Conservation (phyloP, 2,329 filamentous ascomycete species). For the Sordariomycetes sp. region DNA sequence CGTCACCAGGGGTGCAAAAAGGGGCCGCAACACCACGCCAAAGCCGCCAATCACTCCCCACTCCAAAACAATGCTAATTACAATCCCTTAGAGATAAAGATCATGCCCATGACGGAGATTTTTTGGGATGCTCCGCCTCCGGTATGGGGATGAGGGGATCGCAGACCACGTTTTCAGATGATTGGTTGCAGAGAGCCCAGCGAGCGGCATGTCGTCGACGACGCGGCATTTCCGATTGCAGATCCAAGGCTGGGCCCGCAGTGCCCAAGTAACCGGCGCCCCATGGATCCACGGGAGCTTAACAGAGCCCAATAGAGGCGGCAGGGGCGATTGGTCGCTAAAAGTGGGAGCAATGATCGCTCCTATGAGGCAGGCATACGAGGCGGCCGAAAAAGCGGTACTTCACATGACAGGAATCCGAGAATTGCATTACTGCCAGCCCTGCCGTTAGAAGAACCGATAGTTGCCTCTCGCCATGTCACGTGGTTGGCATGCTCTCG, state of each 20-base stretch:
- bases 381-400: too few relatives aligned
- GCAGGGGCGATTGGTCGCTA: not conserved
- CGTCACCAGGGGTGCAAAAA: not conserved
- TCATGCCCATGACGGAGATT: not conserved
- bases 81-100: not conserved
- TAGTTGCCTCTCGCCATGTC: not conserved
- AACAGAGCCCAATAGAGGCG: not conserved
- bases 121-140: not conserved
- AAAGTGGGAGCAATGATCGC: not conserved
- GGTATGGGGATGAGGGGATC: not conserved
- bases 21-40: not conserved
- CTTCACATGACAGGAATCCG: too few relatives aligned
- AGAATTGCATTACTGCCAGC: too few relatives aligned
- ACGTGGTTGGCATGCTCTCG: not conserved
- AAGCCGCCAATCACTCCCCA: not conserved
- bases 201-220: not conserved
- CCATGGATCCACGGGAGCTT: not conserved
- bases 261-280: not conserved
- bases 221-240: not conserved
- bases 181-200: constrained; percentile 3
- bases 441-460: not conserved
- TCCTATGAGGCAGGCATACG: too few relatives aligned
- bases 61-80: not conserved
- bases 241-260: not conserved
- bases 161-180: constrained; percentile 4